Evolutionary conservation across 768 basidiomycete genomes (phyloP).

Genomic region (Pleurotus salmoneostramineus): DNA sequence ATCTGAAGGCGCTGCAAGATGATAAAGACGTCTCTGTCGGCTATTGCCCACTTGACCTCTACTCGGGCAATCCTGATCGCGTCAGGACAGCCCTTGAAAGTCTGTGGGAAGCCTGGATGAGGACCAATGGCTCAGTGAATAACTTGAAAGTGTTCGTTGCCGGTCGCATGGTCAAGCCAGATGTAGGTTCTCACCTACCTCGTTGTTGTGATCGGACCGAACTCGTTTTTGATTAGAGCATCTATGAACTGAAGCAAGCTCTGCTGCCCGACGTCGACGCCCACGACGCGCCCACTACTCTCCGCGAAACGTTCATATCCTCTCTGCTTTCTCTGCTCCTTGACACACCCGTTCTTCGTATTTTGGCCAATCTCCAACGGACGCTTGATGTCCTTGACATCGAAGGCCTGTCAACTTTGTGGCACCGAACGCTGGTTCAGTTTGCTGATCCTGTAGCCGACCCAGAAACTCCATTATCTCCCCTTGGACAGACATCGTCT

Average conservation of each 20-base stretch:
- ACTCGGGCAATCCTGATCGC: conserved; percentile 63
- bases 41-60: conserved; percentile 93
- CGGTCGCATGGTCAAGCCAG: conserved; percentile 57
- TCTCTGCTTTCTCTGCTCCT: conserved; percentile 46
- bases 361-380: conserved; percentile 61
- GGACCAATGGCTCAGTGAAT: conserved; percentile 63
- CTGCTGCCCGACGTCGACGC: conserved; percentile 16
- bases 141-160: conserved; percentile 78
- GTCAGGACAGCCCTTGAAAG: conserved; percentile 58
- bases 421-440: conserved; percentile 23
- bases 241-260: conserved; percentile 20
- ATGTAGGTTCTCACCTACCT: conserved; percentile 36
- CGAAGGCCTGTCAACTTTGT: conserved; percentile 64
- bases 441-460: conserved; percentile 5
- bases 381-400: conserved; percentile 82
- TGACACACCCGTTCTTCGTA: conserved; percentile 46
- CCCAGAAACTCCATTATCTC: conserved; percentile 17
- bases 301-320: conserved; percentile 49
- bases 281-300: conserved; percentile 14
- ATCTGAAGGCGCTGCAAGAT: conserved; percentile 40
- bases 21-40: conserved; percentile 28
- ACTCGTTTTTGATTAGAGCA: not conserved
- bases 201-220: not conserved
- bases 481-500: conserved; percentile 28
- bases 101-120: conserved; percentile 73